Evolutionary conservation across 1,139 yeast species (phyloP).

Genomic region (Oligophagozyma castellii): DNA sequence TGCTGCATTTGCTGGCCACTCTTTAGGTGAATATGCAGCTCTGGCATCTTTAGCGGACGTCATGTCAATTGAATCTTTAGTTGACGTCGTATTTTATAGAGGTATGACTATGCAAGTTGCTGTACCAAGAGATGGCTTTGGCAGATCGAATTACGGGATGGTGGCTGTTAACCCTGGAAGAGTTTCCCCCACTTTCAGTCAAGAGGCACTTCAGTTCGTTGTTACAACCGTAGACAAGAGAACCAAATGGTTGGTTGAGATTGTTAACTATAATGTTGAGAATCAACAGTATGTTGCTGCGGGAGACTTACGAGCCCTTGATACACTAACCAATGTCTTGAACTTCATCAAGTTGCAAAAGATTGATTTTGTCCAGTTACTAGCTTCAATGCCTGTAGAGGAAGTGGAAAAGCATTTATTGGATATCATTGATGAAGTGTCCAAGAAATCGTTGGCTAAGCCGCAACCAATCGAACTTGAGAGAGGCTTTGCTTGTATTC

Average conservation of each 20-base stretch:
- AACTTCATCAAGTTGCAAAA: conserved; percentile 87
- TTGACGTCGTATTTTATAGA: conserved; percentile 96
- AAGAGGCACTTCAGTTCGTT: conserved; percentile 87
- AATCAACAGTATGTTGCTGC: conserved; percentile 98
- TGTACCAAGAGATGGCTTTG: conserved; percentile 88
- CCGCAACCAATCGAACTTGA: conserved; percentile 94
- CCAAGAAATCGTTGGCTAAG: conserved; percentile 68
- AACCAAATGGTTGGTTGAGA: conserved; percentile 91
- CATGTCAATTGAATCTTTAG: conserved; percentile 95
- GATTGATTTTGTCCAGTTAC: conserved; percentile 82
- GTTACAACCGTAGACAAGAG: conserved; percentile 74
- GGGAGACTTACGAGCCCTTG: conserved; percentile 93
- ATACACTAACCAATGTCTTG: conserved; percentile 82
- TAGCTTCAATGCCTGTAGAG: conserved; percentile 68
- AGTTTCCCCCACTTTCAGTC: conserved; percentile 76
- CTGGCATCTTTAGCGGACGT: conserved; percentile 94
- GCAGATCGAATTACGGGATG: conserved; percentile 99
- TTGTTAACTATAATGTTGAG: conserved; percentile 96
- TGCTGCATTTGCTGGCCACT: conserved; percentile 96
- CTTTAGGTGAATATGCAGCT: conserved; percentile 97
- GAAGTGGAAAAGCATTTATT: conserved; percentile 75
- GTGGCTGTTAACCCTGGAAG: conserved; percentile 96
- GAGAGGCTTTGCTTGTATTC: conserved; percentile 97
- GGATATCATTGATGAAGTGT: conserved; percentile 77
- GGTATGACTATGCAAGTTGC: conserved; percentile 99